phyloP scores from a whole-genome alignment of 2,329 filamentous ascomycete genomes.

The Xylaria multiplex region DNA sequence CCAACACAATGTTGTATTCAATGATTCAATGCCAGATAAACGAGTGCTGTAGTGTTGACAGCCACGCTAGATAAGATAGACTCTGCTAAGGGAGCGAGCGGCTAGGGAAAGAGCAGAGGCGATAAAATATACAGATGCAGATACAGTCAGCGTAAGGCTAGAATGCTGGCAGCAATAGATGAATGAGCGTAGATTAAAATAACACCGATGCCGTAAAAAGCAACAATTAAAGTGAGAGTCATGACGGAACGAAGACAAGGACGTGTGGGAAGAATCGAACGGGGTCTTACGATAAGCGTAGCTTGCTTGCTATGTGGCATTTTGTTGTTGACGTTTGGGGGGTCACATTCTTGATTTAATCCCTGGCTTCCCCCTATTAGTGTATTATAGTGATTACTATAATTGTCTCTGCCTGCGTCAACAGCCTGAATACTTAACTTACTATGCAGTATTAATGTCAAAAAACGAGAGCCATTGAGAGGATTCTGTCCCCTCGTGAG shows the following conservation, averaged over 20 bases:
- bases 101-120: background rate
- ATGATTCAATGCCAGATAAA: background rate
- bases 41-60: background rate
- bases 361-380: too few relatives aligned
- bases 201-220: background rate
- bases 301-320: background rate
- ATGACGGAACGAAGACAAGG: background rate
- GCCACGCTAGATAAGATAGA: background rate
- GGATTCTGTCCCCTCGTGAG: too few relatives aligned
- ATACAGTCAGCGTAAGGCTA: background rate
- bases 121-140: background rate
- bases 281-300: conserved; percentile 6
- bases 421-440: too few relatives aligned
- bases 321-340: too few relatives aligned
- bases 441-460: too few relatives aligned
- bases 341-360: background rate
- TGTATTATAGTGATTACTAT: too few relatives aligned
- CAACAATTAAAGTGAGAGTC: background rate
- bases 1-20: background rate
- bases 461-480: too few relatives aligned
- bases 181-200: conserved; percentile 36
- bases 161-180: background rate
- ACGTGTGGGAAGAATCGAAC: background rate
- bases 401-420: too few relatives aligned
- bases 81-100: background rate